Evolutionary conservation across 2,329 filamentous ascomycete species (phyloP), one percentile per base, ranked within the genome.

Genomic region (Neonectria magnoliae): DNA sequence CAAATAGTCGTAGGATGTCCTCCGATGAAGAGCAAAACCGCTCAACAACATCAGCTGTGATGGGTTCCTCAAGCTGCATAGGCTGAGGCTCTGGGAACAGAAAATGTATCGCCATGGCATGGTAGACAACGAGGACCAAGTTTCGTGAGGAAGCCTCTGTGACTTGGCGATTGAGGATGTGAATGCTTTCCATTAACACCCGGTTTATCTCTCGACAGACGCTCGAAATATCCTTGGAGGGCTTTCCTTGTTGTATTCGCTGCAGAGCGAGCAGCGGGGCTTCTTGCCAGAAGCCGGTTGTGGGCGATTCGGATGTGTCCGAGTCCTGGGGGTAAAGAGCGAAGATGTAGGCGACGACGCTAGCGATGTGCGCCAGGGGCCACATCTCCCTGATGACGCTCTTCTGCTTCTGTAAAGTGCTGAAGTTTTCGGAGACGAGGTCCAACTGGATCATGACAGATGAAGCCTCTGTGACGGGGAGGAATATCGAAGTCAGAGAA

Each of bases 371-470:
- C 0, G 77, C 76, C 5, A 79, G 66, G 1, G 77, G 77, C 72
- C 77, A 77, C 71, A 78, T 77, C 55, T 79, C 77, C 36, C 72
- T 68, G 53, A 79, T 76, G 20, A 72, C 74, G 7, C 69, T 66
- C 69, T 77, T 79, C 51, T 79, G 77, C 53, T 75, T 76, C 56
- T 78, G 77, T 1, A 79, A 53, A 0, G 77, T 79, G 65, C 75
- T 79, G 57, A 79, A 76, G 65, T 79, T 79, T 47, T 78, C 77
- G 1, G 77, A 79, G 18, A 79, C 74, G 5, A 77, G 68, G 45
- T 79, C 77, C 4, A 79, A 70, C 55, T 76, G 73, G 20, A 79
- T 75, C 22, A 77, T 69, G 42, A 74, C 65, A 0, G 76, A 79
- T 0, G 65, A 71, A 4, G 71, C 68, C 51, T 78, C 75, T 2